Evolutionary conservation across 331 rosid species (phyloP), one percentile per base, ranked within the genome.

Genomic region (Cydonia oblonga): DNA sequence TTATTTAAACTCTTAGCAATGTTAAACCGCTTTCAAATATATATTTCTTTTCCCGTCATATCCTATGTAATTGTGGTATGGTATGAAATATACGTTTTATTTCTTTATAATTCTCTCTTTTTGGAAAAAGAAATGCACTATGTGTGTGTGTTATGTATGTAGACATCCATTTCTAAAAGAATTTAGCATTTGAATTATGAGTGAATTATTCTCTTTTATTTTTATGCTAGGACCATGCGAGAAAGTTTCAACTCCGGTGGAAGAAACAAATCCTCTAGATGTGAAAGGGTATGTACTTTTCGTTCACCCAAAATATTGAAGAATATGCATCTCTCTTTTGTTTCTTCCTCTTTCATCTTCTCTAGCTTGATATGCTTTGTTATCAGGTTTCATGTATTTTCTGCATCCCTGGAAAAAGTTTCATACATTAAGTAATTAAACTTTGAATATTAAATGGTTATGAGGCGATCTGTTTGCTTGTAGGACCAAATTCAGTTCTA

Each of bases 181-280:
- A 42, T 42, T 16, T 16, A 16, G 35, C 71, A 46, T 26, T 66
- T 60, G 29, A 63, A 63, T 59, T n/a, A 15, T 33, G 29, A 28
- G 66, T 32, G 72, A 75, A 56, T 24, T 51, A 9, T 59, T 26
- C 75, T 74, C 58, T 72, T 68, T 64, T 67, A 74, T 57, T 53
- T 80, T 67, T 67, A 70, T 66, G 35, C 71, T 96, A 93, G 97
- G 85, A 74, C 75, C 79, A 68, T 84, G 87, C 9, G 92, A 86
- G 90, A 80, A 73, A 79, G 83, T 79, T 67, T 20, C 63, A 29
- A 65, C 84, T 56, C 66, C 78, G 25, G 75, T 80, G 2, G 97
- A 89, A 44, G 97, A 85, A 64, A 78, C 88, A 86, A 87, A 81
- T 77, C 79, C 87, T 56, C 76, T 80, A 22, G 97, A 93, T 81